A percentile compares a stretch with the other conserved stretches of the same genome.
Evolutionary conservation across 208 protist genomes (phyloP).

Genomic region (Leishmania major): DNA sequence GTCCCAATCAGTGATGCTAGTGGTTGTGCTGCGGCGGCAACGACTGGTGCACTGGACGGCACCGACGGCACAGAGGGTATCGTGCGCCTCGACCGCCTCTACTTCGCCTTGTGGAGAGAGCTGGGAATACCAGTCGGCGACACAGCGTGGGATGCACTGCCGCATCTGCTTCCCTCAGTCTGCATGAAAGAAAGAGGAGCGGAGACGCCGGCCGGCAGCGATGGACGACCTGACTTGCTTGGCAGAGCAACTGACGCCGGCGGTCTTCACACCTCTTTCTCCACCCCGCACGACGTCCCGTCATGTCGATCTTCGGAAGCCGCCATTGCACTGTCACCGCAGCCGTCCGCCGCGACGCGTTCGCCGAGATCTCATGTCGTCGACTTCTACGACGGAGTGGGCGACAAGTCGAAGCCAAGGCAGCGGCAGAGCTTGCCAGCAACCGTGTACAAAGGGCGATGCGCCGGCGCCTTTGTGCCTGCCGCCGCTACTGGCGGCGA

Average conservation of each 20-base stretch:
- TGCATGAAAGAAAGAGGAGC: neutral
- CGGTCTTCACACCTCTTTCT: constrained; percentile 7
- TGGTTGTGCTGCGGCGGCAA: constrained; percentile 1
- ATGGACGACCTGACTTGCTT: neutral
- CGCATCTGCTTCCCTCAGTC: neutral
- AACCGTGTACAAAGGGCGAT: neutral
- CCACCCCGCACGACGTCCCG: neutral
- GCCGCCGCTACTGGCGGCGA: neutral
- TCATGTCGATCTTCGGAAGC: neutral
- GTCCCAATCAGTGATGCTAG: constrained; percentile 9
- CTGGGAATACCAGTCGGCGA: constrained; percentile 13
- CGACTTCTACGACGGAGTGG: neutral
- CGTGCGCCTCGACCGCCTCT: constrained; percentile 18
- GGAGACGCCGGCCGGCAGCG: neutral
- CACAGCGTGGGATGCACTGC: neutral
- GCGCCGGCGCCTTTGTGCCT: neutral
- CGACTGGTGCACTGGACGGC: neutral
- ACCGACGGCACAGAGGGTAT: neutral
- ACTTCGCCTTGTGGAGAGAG: constrained; percentile 21
- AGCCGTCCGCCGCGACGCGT: neutral
- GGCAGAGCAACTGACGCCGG: neutral
- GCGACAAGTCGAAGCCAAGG: neutral
- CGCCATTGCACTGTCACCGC: neutral
- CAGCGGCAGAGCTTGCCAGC: neutral
- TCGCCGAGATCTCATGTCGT: neutral